Percentiles rank a stretch among this genome's conserved stretches.
These are phyloP conservation scores for Phaeosphaeriaceae sp. DNA, from an alignment of 2,329 filamentous ascomycete species.

Conservation along the genomic window DNA sequence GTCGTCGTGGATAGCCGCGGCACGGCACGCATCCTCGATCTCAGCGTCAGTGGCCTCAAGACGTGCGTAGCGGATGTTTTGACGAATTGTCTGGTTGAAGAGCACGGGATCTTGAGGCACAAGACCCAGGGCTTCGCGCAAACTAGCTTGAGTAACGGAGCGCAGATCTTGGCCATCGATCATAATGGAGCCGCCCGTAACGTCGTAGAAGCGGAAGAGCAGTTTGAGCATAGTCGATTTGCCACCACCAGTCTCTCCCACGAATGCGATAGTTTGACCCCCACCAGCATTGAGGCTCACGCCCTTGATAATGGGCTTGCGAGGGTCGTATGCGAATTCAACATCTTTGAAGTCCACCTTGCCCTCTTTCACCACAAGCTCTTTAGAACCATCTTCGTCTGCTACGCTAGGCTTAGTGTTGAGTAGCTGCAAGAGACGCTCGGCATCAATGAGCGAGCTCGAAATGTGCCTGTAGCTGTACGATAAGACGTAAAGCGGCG, in stretches of 20 bases:
- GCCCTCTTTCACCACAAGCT: conserved; percentile 56
- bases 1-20: conserved; percentile 70
- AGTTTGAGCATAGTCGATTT: conserved; percentile 70
- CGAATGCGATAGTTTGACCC: conserved; percentile 65
- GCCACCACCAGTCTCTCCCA: conserved; percentile 68
- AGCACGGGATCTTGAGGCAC: conserved; percentile 70
- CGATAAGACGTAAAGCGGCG: conserved; percentile 59
- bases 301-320: conserved; percentile 59
- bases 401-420: conserved; percentile 64
- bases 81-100: conserved; percentile 69
- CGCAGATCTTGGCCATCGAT: conserved; percentile 68
- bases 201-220: conserved; percentile 67
- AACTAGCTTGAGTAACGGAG: conserved; percentile 63
- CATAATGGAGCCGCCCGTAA: conserved; percentile 60
- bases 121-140: conserved; percentile 66
- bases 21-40: conserved; percentile 65
- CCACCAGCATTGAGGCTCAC: conserved; percentile 58
- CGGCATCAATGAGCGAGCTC: conserved; percentile 68
- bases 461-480: conserved; percentile 58
- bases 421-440: conserved; percentile 65
- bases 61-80: conserved; percentile 70
- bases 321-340: conserved; percentile 62
- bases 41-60: conserved; percentile 68
- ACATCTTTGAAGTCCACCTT: conserved; percentile 63
- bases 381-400: conserved; percentile 48